phyloP scores from a whole-genome alignment of 2,329 filamentous ascomycete species.

The Beauveria sp. region DNA sequence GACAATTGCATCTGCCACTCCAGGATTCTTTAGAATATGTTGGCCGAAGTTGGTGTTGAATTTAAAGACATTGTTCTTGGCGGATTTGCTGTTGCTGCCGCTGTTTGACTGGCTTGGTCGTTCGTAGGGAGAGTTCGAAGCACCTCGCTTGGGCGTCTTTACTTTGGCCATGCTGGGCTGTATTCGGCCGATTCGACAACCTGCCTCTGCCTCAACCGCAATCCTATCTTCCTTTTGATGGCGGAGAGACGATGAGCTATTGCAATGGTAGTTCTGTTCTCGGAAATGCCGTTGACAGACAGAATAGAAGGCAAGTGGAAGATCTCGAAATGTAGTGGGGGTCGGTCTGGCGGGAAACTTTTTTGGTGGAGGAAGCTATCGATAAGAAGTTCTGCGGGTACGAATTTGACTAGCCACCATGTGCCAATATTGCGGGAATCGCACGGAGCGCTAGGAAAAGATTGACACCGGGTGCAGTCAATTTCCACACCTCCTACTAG shows the following conservation, averaged over 20 bases:
- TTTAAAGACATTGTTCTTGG: conserved; percentile 83
- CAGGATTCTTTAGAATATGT: conserved; percentile 89
- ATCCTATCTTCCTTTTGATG: too few relatives aligned
- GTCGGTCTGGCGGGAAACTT: conserved; percentile 17
- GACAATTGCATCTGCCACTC: conserved; percentile 65
- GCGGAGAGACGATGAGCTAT: too few relatives aligned
- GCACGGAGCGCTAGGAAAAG: too few relatives aligned
- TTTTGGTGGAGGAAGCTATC: conserved; percentile 18
- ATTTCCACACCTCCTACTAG: background rate
- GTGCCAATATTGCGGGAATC: background rate
- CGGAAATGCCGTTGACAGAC: background rate
- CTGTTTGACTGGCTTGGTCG: conserved; percentile 22
- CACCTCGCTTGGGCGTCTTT: conserved; percentile 45
- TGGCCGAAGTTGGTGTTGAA: conserved; percentile 86
- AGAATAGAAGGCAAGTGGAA: background rate
- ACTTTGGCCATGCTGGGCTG: conserved; percentile 43
- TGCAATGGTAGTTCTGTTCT: too few relatives aligned
- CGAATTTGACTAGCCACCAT: background rate
- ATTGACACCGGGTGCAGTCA: background rate
- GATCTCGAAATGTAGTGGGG: conserved; percentile 5
- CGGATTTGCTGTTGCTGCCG: conserved; percentile 17
- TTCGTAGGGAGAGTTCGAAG: conserved; percentile 36
- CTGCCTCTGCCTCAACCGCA: too few relatives aligned
- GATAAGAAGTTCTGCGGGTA: conserved; percentile 14
- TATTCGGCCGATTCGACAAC: too few relatives aligned